Evolutionary conservation across 257 asterid species (phyloP).

Genomic region (Solanum tarapatanum): DNA sequence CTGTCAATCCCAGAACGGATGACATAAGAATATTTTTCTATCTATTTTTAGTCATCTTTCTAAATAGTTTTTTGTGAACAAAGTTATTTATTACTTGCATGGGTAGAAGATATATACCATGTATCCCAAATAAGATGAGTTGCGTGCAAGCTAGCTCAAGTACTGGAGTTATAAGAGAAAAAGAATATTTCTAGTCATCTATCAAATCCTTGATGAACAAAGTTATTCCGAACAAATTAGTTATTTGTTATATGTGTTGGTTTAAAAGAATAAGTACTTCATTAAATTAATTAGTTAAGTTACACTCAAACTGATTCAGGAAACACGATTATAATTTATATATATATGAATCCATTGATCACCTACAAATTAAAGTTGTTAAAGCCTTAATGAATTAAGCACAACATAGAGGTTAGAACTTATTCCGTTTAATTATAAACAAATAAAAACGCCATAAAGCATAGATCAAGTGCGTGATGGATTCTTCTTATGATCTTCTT

Average conservation of each 20-base stretch:
- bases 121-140: background rate
- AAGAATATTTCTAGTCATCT: background rate
- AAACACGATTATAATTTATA: too few species aligned
- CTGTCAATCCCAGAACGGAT: background rate
- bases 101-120: background rate
- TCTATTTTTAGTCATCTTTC: background rate
- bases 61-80: background rate
- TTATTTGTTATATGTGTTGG: background rate
- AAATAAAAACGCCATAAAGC: background rate
- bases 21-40: background rate
- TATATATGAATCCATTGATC: background rate
- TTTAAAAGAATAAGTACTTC: background rate
- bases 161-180: background rate
- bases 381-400: background rate
- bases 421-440: background rate
- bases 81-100: background rate
- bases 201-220: background rate
- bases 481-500: background rate
- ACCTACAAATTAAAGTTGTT: background rate
- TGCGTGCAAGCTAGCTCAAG: background rate
- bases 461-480: background rate
- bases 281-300: background rate
- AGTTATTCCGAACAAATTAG: background rate
- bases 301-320: background rate
- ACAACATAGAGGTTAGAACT: background rate